Conservation (phyloP, 768 basidiomycete species). For the Amanita polypyramis region DNA sequence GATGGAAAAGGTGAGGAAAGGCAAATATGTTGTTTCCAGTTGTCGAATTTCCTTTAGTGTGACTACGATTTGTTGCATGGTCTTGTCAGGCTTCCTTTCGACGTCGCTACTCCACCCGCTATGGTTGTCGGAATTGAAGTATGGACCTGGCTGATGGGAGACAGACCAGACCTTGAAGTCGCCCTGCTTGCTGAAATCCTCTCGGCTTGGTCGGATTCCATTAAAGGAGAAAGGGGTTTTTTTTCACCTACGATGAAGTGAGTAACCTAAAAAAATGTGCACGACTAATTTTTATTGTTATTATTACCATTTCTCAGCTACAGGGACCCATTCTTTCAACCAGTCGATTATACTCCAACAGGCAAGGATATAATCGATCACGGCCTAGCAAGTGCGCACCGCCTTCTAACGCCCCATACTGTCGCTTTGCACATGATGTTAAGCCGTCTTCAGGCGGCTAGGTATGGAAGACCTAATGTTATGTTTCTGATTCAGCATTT, state of each 20-base stretch:
- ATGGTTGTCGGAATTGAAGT: constrained; percentile 84
- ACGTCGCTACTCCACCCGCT: constrained; percentile 78
- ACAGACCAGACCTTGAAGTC: constrained; percentile 74
- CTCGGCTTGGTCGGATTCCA: constrained; percentile 79
- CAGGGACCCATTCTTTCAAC: constrained; percentile 78
- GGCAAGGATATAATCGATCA: constrained; percentile 78
- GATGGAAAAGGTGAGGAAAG: constrained; percentile 38
- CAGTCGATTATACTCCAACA: constrained; percentile 83
- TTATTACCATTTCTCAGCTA: constrained; percentile 42
- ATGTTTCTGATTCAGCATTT: constrained; percentile 80
- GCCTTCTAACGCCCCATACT: constrained; percentile 73
- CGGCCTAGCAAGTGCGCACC: constrained; percentile 54
- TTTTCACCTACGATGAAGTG: constrained; percentile 80
- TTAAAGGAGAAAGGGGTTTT: constrained; percentile 68
- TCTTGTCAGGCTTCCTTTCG: constrained; percentile 81
- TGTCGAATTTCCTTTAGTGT: constrained; percentile 34
- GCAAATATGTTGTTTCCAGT: background rate
- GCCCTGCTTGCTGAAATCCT: constrained; percentile 78
- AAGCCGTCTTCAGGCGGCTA: constrained; percentile 88
- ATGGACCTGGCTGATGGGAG: constrained; percentile 94
- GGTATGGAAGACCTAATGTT: constrained; percentile 76
- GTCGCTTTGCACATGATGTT: constrained; percentile 81
- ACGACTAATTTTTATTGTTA: background rate
- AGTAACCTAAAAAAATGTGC: constrained; percentile 16
- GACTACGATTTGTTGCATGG: constrained; percentile 82